These are phyloP conservation scores for Leishmania arabica DNA, from an alignment of 208 protist species.

Conservation along the genomic window DNA sequence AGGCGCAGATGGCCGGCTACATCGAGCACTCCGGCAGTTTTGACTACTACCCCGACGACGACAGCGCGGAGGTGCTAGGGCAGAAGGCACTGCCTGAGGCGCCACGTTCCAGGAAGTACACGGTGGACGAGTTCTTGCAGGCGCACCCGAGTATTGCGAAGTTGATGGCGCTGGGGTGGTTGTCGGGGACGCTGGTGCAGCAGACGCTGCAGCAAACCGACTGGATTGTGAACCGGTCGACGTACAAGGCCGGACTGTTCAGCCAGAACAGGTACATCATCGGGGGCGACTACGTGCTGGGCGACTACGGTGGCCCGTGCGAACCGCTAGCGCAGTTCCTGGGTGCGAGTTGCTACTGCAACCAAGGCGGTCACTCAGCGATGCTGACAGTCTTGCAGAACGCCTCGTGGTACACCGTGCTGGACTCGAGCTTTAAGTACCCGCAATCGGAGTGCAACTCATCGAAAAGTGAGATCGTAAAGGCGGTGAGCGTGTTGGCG, in stretches of 20 bases:
- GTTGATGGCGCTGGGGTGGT: constrained; percentile 50
- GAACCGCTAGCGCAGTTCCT: not conserved
- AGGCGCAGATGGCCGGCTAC: constrained; percentile 41
- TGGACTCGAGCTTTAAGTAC: constrained; percentile 1
- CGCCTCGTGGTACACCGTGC: not conserved
- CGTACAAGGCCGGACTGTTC: constrained; percentile 40
- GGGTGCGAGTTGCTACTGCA: constrained; percentile 51
- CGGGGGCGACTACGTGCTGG: constrained; percentile 50
- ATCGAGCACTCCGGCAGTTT: constrained; percentile 11
- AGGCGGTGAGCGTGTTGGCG: not conserved
- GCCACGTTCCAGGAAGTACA: not conserved
- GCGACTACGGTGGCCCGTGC: constrained; percentile 56
- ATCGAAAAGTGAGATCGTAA: not conserved
- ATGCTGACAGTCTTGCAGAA: constrained; percentile 8
- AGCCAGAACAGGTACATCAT: constrained; percentile 54
- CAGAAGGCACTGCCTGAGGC: not conserved
- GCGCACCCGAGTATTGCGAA: constrained; percentile 1
- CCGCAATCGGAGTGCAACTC: constrained; percentile 15
- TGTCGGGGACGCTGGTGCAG: constrained; percentile 31
- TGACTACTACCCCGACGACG: not conserved
- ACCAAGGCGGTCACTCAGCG: constrained; percentile 16
- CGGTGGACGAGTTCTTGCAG: not conserved
- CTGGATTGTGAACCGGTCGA: constrained; percentile 17
- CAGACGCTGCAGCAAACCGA: constrained; percentile 18
- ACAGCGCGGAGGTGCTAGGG: not conserved